A percentile compares a stretch with the other conserved stretches of the same genome.
phyloP scores from a whole-genome alignment of 2,329 filamentous ascomycete genomes.

The Lachnum nothofagi region DNA sequence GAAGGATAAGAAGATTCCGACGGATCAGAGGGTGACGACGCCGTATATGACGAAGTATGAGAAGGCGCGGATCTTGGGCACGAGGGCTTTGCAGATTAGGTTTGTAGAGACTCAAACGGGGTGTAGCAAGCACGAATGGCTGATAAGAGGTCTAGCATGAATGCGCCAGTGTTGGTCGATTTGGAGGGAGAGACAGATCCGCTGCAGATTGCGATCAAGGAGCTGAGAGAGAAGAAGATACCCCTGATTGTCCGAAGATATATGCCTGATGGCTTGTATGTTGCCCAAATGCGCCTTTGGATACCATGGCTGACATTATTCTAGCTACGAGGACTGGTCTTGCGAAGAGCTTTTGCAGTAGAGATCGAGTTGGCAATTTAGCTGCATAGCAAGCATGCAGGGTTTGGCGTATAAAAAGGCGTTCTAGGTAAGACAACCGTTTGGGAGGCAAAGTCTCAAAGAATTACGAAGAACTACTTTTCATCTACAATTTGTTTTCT shows the following conservation, averaged over 20 bases:
- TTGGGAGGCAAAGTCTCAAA: not conserved
- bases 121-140: not conserved
- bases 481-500: not conserved
- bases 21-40: constrained; percentile 83
- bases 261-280: constrained; percentile 92
- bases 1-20: constrained; percentile 83
- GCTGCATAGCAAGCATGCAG: constrained; percentile 23
- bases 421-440: constrained; percentile 15
- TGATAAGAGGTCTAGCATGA: constrained; percentile 64
- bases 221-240: constrained; percentile 97
- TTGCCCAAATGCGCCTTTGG: constrained; percentile 23
- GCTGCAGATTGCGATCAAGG: constrained; percentile 94
- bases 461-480: not conserved
- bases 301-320: constrained; percentile 3
- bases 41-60: constrained; percentile 99
- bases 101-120: constrained; percentile 39
- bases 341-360: constrained; percentile 78
- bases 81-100: constrained; percentile 93
- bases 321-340: constrained; percentile 90
- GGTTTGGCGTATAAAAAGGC: constrained; percentile 30
- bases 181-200: constrained; percentile 97
- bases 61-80: constrained; percentile 85
- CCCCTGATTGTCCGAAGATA: constrained; percentile 92
- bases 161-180: constrained; percentile 92
- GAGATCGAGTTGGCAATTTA: constrained; percentile 6